Evolutionary conservation across 306 rosid species (phyloP), one percentile per base, ranked within the genome.

Genomic region (Malus sylvestris): DNA sequence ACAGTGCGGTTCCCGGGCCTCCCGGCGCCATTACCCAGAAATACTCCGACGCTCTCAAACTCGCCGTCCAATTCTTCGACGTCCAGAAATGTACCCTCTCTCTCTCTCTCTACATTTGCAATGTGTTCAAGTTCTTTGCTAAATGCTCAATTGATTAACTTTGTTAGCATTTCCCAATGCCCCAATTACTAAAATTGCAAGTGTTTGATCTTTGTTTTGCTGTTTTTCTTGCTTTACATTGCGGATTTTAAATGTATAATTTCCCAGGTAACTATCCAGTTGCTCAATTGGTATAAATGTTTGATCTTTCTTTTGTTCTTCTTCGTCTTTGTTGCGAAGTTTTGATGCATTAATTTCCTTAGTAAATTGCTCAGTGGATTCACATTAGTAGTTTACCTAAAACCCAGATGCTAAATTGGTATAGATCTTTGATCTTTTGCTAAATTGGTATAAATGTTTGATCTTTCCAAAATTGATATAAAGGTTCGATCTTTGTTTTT

Each of bases 1-100:
- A 81, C 59, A 51, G 82, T 59, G 90, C 98, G 27, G 91, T 89
- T 61, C 96, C 96, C 0, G 98, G 98, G 1, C 93, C 97, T 4
- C 97, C 98, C 5, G 96, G 96, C 51, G 91, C 88, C 72, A 71
- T 86, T 76, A 73, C 81, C 74, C 79, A 87, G 71, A 87, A 84
- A 72, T 96, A 96, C 77, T 46, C 91, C 60, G 83, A 83, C 73
- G 96, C 99, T 32, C 97, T 96, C 82, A 82, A 88, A 83, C 53
- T 83, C 35, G 87, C 99, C n/a, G 20, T 92, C 84, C 85, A 85
- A 44, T 96, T 96, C 88, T 89, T 96, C 84, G 98, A 96, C 73
- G 51, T 92, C 4, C 99, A 96, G 72, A 96, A 96, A 83, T 92
- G 99, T 94, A 89, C 35, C 23, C 4, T 32, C 35, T 12, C 52